Percentiles rank a stretch among this genome's conserved stretches.
Conservation (phyloP, 1,284 basidiomycete species). For the Sutorius eximius region DNA sequence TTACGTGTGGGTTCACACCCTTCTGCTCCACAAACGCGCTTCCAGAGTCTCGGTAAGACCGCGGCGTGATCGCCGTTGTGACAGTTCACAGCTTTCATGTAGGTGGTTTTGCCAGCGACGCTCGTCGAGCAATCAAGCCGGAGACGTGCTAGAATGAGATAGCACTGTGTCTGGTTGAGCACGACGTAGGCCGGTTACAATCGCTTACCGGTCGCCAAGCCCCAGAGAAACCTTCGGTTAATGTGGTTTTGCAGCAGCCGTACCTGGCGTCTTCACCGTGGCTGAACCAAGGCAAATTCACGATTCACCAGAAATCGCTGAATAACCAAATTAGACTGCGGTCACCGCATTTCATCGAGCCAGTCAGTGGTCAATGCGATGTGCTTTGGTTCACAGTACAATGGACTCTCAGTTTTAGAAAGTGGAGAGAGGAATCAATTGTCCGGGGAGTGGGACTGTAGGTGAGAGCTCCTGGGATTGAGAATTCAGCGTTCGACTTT, state of each 20-base stretch:
- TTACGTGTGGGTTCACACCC: slow-evolving; percentile 43
- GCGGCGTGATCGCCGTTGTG: slow-evolving; percentile 67
- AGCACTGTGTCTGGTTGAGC: neutral
- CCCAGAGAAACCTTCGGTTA: slow-evolving; percentile 10
- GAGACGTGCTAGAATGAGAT: slow-evolving; percentile 46
- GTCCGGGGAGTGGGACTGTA: slow-evolving; percentile 2
- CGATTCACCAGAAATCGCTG: neutral
- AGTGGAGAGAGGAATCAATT: slow-evolving; percentile 4
- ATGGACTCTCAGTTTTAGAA: slow-evolving; percentile 1
- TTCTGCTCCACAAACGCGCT: slow-evolving; percentile 57
- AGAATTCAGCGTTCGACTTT: too few relatives aligned
- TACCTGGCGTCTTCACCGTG: slow-evolving; percentile 2
- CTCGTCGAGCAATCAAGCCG: slow-evolving; percentile 69
- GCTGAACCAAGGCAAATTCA: neutral
- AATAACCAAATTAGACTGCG: neutral
- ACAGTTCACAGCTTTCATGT: slow-evolving; percentile 64
- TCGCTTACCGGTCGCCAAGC: slow-evolving; percentile 16
- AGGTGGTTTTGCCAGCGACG: slow-evolving; percentile 56
- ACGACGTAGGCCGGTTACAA: neutral
- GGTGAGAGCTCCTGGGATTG: neutral
- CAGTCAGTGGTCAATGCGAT: neutral
- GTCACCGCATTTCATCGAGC: neutral
- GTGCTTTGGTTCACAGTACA: neutral
- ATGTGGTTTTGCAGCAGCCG: neutral
- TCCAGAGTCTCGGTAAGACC: slow-evolving; percentile 56